A percentile compares a stretch with the other conserved stretches of the same genome.
These are phyloP conservation scores for Cicer arietinum DNA, from an alignment of 306 rosid genomes.

Conservation along the genomic window DNA sequence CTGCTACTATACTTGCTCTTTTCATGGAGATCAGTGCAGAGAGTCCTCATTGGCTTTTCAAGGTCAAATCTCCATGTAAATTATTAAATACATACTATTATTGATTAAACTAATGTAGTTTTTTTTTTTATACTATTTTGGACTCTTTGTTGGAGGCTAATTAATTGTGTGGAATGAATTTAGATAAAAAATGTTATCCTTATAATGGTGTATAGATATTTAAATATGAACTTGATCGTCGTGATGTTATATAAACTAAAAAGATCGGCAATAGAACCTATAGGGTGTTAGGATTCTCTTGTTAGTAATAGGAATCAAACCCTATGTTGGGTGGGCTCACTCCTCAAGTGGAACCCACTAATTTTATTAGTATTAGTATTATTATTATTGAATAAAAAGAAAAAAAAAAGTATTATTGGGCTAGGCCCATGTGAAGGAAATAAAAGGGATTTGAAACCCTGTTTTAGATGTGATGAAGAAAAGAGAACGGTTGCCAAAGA, in stretches of 20 bases:
- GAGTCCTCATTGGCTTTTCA: slow-evolving; percentile 89
- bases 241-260: slow-evolving; percentile 10
- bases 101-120: slow-evolving; percentile 33
- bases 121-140: slow-evolving; percentile 36
- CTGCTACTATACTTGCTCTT: slow-evolving; percentile 68
- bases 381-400: too few species aligned
- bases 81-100: slow-evolving; percentile 10
- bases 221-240: slow-evolving; percentile 35
- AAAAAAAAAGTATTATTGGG: too few species aligned
- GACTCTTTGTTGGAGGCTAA: slow-evolving; percentile 28
- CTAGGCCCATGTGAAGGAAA: too few species aligned
- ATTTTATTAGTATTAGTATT: too few species aligned
- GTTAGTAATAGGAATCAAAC: too few species aligned
- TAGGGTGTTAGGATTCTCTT: neutral
- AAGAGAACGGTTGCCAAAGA: too few species aligned
- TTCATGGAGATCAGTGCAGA: slow-evolving; percentile 88
- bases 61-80: slow-evolving; percentile 59
- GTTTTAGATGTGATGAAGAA: too few species aligned
- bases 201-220: slow-evolving; percentile 16
- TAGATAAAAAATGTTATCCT: slow-evolving; percentile 14
- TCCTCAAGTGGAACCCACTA: too few species aligned
- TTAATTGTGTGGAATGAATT: slow-evolving; percentile 25
- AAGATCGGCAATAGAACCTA: slow-evolving; percentile 26
- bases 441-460: too few species aligned
- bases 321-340: too few species aligned